Conservation (phyloP, 495 filamentous ascomycete species). For the Penicillium coprophilum region DNA sequence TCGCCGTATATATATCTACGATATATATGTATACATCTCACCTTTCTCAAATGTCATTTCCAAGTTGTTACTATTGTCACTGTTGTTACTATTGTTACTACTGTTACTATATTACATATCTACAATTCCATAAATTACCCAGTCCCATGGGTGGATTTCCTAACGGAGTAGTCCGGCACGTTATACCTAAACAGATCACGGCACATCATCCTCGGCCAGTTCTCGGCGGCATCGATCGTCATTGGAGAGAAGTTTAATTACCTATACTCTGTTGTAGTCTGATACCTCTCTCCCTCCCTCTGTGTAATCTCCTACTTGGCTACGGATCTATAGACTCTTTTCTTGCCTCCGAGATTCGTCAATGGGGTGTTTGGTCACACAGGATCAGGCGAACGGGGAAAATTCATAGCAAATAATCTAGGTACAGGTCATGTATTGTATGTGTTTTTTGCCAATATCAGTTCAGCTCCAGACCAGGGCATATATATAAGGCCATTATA, state of each 20-base stretch:
- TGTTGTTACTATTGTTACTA: too few species aligned
- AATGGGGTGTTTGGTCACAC: constrained; percentile 9
- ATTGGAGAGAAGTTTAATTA: constrained; percentile 37
- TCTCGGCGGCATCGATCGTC: constrained; percentile 26
- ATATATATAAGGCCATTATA: too few species aligned
- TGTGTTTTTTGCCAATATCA: constrained; percentile 5
- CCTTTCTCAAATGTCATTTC: too few species aligned
- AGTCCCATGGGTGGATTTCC: constrained; percentile 1
- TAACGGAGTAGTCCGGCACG: constrained; percentile 20
- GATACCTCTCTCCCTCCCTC: background rate
- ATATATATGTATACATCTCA: background rate
- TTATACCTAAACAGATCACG: constrained; percentile 24
- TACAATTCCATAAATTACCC: background rate
- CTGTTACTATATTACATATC: too few species aligned
- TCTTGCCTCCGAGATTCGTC: constrained; percentile 4
- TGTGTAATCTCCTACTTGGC: too few species aligned
- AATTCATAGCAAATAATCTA: background rate
- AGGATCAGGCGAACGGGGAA: constrained; percentile 8
- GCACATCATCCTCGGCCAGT: constrained; percentile 31
- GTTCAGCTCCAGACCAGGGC: background rate
- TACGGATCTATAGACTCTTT: background rate
- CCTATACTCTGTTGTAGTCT: background rate
- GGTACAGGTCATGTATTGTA: background rate
- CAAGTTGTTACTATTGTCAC: too few species aligned
- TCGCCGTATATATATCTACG: constrained; percentile 6